A percentile compares a stretch with the other conserved stretches of the same genome.
These are phyloP conservation scores for Rachicladosporium sp. DNA, from an alignment of 2,329 filamentous ascomycete species.

Conservation along the genomic window DNA sequence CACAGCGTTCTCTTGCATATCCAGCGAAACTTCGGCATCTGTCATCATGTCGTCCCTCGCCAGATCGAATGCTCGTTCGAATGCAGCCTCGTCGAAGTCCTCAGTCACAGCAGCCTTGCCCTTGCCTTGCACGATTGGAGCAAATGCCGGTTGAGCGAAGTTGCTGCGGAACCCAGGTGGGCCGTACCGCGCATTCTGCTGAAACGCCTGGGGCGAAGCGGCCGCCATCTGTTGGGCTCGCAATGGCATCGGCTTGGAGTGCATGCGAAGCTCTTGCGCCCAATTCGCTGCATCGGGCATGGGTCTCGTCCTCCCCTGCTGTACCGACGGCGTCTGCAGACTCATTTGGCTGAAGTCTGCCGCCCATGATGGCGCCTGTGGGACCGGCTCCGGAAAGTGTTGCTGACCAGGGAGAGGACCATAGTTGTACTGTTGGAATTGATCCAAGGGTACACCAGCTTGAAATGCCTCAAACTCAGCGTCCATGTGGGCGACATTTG, in stretches of 20 bases:
- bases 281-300: constrained; percentile 30
- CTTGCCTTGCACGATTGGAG: constrained; percentile 12
- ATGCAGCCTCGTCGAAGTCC: constrained; percentile 42
- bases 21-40: constrained; percentile 5
- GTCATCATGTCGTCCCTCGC: constrained; percentile 30
- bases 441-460: constrained; percentile 32
- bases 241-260: constrained; percentile 25
- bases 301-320: constrained; percentile 11
- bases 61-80: constrained; percentile 42
- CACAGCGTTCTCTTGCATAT: not conserved
- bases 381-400: constrained; percentile 1
- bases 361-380: constrained; percentile 32
- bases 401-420: constrained; percentile 10
- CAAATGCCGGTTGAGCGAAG: constrained; percentile 13
- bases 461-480: constrained; percentile 61
- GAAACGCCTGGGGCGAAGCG: constrained; percentile 19
- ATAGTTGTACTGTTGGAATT: constrained; percentile 27
- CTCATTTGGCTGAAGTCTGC: constrained; percentile 37
- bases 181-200: constrained; percentile 20
- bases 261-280: constrained; percentile 49
- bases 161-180: constrained; percentile 16
- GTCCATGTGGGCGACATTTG: constrained; percentile 45
- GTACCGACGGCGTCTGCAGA: constrained; percentile 24
- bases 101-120: constrained; percentile 26
- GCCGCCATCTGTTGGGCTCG: constrained; percentile 14